Percentiles rank a stretch among this genome's conserved stretches.
Conservation (phyloP, 2,329 filamentous ascomycete genomes). For the Pseudogymnoascus sp. region DNA sequence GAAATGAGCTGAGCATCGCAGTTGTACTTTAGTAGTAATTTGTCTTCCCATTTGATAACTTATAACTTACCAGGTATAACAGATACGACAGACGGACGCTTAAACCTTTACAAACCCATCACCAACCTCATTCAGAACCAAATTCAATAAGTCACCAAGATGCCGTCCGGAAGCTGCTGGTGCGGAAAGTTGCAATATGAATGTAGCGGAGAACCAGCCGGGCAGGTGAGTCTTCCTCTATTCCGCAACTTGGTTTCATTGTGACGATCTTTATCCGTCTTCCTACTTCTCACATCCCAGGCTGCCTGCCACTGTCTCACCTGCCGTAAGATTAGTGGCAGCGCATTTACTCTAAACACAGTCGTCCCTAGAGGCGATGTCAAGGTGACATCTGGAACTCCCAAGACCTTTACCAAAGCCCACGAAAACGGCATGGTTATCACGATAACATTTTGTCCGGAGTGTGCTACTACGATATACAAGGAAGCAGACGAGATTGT, state of each 20-base stretch:
- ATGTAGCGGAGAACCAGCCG: conserved; percentile 10
- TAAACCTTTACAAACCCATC: not conserved
- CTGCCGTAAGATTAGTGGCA: conserved; percentile 14
- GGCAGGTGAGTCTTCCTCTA: conserved; percentile 8
- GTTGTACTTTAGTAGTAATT: not conserved
- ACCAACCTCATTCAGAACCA: not conserved
- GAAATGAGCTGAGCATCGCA: not conserved
- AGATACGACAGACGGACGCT: not conserved
- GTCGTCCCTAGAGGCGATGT: conserved; percentile 8
- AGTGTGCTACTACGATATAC: conserved; percentile 13
- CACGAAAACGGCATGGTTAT: conserved; percentile 12
- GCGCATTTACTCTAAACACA: conserved; percentile 12
- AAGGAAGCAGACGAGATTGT: conserved; percentile 10
- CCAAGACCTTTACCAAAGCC: conserved; percentile 10
- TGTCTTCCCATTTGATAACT: not conserved
- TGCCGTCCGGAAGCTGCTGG: conserved; percentile 11
- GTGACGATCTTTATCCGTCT: not conserved
- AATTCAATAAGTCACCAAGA: not conserved
- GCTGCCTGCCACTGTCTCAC: conserved; percentile 15
- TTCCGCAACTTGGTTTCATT: not conserved
- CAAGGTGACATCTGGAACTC: conserved; percentile 4
- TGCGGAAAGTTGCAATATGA: conserved; percentile 12
- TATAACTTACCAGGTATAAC: not conserved
- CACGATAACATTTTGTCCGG: conserved; percentile 10
- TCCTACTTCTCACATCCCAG: not conserved